These are phyloP conservation scores for Pachyrhizus erosus DNA, from an alignment of 306 rosid genomes.

Conservation along the genomic window DNA sequence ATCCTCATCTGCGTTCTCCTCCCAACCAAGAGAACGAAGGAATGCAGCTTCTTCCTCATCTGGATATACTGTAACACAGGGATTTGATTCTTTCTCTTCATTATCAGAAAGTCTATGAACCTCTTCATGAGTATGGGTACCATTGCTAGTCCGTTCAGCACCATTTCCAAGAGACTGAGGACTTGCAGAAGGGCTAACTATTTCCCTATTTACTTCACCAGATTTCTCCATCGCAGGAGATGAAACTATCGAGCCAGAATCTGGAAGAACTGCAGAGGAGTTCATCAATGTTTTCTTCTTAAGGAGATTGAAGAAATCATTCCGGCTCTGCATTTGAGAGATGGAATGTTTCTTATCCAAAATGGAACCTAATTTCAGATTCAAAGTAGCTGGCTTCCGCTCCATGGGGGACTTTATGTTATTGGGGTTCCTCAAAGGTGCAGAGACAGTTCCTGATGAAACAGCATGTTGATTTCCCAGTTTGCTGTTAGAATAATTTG, in stretches of 20 bases:
- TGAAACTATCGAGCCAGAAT: constrained; percentile 54
- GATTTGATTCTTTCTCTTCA: constrained; percentile 52
- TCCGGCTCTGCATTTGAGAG: constrained; percentile 90
- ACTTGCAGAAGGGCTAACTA: constrained; percentile 53
- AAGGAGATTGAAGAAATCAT: constrained; percentile 87
- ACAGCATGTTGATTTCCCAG: constrained; percentile 65
- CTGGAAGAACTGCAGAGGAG: constrained; percentile 61
- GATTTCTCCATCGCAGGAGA: constrained; percentile 69
- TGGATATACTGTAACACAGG: constrained; percentile 60
- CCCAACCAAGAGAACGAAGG: constrained; percentile 99
- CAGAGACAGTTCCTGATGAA: constrained; percentile 64
- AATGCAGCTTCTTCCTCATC: constrained; percentile 96
- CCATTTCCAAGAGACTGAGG: constrained; percentile 63
- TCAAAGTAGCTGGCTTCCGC: constrained; percentile 67
- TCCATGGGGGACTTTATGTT: constrained; percentile 59
- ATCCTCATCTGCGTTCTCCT: constrained; percentile 85
- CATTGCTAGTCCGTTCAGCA: constrained; percentile 61
- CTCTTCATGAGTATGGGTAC: constrained; percentile 60
- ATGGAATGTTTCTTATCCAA: constrained; percentile 83
- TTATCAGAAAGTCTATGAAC: constrained; percentile 50
- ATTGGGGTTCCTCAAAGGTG: constrained; percentile 74
- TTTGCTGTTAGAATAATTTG: constrained; percentile 57
- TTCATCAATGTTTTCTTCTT: constrained; percentile 74
- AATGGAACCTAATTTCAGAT: constrained; percentile 72
- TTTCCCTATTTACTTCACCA: constrained; percentile 61